A percentile compares a stretch with the other conserved stretches of the same genome.
Evolutionary conservation across 345 rosid genomes (phyloP).

Genomic region (Eucalyptus virginea): DNA sequence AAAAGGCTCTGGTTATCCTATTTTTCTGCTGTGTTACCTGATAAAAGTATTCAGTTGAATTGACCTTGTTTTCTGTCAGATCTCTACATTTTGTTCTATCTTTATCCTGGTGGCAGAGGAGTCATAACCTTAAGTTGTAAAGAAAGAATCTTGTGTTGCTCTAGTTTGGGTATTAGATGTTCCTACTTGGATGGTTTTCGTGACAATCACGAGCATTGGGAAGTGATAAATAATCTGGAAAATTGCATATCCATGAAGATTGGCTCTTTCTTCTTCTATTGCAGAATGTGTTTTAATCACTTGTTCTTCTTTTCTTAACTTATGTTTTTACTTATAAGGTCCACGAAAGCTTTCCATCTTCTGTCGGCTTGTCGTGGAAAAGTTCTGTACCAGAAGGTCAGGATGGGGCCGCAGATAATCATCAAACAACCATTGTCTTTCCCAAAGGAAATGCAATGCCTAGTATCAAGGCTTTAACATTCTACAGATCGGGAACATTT

Average conservation of each 20-base stretch:
- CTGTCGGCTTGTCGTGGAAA: constrained; percentile 78
- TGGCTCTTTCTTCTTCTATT: not conserved
- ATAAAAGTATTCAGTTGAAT: not conserved
- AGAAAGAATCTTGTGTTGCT: not conserved
- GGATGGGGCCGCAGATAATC: constrained; percentile 61
- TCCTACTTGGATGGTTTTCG: not conserved
- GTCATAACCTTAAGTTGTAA: not conserved
- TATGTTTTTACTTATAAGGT: constrained; percentile 31
- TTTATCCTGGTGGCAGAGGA: not conserved
- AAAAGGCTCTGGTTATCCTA: not conserved
- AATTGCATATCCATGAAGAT: not conserved
- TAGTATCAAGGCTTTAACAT: constrained; percentile 80
- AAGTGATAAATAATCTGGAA: not conserved
- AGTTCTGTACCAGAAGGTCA: constrained; percentile 55
- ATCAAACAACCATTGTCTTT: constrained; percentile 73
- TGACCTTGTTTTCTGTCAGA: not conserved
- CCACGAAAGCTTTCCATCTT: constrained; percentile 76
- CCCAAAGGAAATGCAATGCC: constrained; percentile 89
- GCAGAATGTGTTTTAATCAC: not conserved
- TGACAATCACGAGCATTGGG: not conserved
- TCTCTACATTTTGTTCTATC: not conserved
- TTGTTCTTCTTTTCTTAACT: not conserved
- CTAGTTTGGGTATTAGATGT: not conserved
- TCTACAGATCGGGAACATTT: constrained; percentile 75
- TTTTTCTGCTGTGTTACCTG: not conserved